Evolutionary conservation across 176 grass and related monocot genomes (phyloP).

Genomic region (Metroxylon sagu): DNA sequence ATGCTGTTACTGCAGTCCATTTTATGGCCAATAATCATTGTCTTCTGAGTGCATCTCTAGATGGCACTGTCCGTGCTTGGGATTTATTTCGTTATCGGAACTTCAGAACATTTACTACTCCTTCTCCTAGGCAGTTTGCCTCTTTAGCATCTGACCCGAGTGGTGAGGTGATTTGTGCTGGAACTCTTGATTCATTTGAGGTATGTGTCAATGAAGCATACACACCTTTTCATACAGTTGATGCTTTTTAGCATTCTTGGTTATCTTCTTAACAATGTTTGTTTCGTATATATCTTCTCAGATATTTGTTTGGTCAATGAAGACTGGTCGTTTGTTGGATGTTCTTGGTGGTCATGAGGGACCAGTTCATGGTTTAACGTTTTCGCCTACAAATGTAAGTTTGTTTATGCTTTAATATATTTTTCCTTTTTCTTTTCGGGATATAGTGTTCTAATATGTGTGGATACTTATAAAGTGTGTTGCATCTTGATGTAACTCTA

Average conservation of each 20-base stretch:
- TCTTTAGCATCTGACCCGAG: slow-evolving; percentile 86
- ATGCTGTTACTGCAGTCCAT: slow-evolving; percentile 87
- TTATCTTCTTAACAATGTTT: background rate
- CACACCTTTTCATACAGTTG: too few relatives aligned
- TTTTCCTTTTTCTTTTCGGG: background rate
- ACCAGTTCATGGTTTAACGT: slow-evolving; percentile 95
- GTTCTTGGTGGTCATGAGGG: slow-evolving; percentile 79
- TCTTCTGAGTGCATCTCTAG: slow-evolving; percentile 93
- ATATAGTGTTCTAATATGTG: too few relatives aligned
- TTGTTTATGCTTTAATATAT: background rate
- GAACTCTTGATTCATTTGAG: slow-evolving; percentile 99
- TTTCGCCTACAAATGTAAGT: slow-evolving; percentile 92
- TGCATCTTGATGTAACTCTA: too few relatives aligned
- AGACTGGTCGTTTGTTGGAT: slow-evolving; percentile 96
- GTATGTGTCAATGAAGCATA: slow-evolving; percentile 14
- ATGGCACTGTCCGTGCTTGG: slow-evolving; percentile 90
- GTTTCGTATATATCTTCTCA: slow-evolving; percentile 21
- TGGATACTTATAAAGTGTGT: too few relatives aligned
- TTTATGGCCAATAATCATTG: slow-evolving; percentile 95
- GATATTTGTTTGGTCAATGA: slow-evolving; percentile 99
- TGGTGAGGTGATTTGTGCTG: slow-evolving; percentile 96
- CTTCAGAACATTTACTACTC: slow-evolving; percentile 81
- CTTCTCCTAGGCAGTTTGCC: slow-evolving; percentile 80
- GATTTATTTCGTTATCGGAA: slow-evolving; percentile 97
- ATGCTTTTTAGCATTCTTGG: too few relatives aligned